Percentiles rank a stretch among this genome's conserved stretches.
phyloP scores from a whole-genome alignment of 129 eudicot species.

The Escallonia herrerae region DNA sequence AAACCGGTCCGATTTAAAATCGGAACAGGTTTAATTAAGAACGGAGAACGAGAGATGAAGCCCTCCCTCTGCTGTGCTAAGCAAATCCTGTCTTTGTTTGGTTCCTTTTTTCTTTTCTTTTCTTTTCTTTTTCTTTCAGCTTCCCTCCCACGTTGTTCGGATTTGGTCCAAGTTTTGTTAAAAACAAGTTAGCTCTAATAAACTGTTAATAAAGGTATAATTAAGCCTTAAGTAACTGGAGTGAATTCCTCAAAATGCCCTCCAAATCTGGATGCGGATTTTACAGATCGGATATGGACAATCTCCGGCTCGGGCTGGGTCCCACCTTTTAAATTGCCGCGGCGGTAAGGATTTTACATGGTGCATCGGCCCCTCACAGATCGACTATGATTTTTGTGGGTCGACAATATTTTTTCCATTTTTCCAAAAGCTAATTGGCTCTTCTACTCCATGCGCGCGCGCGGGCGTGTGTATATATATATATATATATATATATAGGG shows the following conservation, averaged over 20 bases:
- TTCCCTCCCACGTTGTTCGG: slow-evolving; percentile 55
- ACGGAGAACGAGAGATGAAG: background rate
- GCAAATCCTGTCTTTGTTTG: slow-evolving; percentile 17
- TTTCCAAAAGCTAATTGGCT: background rate
- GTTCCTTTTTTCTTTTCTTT: background rate
- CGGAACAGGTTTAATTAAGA: background rate
- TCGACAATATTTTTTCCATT: background rate
- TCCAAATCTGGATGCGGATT: background rate
- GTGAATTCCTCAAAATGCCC: slow-evolving; percentile 14
- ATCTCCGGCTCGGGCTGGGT: background rate
- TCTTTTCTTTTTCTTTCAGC: background rate
- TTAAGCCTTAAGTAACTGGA: background rate
- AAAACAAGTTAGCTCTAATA: background rate
- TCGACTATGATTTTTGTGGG: no score
- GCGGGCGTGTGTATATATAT: no score
- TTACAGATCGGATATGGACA: background rate
- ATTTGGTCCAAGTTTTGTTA: slow-evolving; percentile 32
- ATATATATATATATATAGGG: no score
- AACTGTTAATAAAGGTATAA: slow-evolving; percentile 2
- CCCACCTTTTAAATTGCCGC: slow-evolving; percentile 11
- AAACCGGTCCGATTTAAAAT: slow-evolving; percentile 15
- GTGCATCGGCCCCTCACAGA: no score
- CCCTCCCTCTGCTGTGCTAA: slow-evolving; percentile 4
- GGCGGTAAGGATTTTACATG: background rate
- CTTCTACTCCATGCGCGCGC: no score